Base-by-base conservation (phyloP, 345 rosid genomes). In the Camelina sativa region DNA sequence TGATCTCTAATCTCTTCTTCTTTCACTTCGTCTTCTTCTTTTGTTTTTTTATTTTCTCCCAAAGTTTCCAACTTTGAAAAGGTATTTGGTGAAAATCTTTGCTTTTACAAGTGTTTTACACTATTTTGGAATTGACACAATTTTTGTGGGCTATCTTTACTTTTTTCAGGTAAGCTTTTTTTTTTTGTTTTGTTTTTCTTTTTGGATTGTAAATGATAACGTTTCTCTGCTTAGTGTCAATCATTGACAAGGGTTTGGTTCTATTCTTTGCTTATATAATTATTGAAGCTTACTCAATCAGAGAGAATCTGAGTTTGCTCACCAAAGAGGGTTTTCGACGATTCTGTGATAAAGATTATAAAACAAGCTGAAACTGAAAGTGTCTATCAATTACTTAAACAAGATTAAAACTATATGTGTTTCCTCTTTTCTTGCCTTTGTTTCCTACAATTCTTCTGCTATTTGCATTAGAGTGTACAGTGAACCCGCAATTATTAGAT, bases 281-380 rank as follows among this genome's bases (percentile, higher is more conserved):
- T 73, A 63, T 54, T 51, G 59, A 22, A 13, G 67, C 17, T 59
- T 10, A 71, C 62, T 74, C 67, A 71, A 38, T 68, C 23, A 76
- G 53, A 66, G 22, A 73, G 84, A 64, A 76, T 80, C 80, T 75
- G 78, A 83, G 81, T 79, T 77, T 76, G 72, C 77, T 56, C 72
- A 74, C 75, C 76, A 76, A 80, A 79, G 74, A 73, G 47, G 38
- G 65, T 38, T 65, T 56, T 41, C 15, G 11, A 11, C 15, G 11
- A 11, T 62, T 38, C 15, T 28, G 13, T 41, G 53, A 28, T 8
- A 43, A 28, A 22, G 11, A 19, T 17, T 44, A 9, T 28, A 44
- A 47, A 47, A 62, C 72, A 62, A 35, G 30, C 22, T 9, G 20
- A 17, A 44, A 44, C 15, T 46, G 43, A 44, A 41, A 11, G 32